Conservation (phyloP, 163 green algal genomes). For the Chlamydomonas reinhardtii region DNA sequence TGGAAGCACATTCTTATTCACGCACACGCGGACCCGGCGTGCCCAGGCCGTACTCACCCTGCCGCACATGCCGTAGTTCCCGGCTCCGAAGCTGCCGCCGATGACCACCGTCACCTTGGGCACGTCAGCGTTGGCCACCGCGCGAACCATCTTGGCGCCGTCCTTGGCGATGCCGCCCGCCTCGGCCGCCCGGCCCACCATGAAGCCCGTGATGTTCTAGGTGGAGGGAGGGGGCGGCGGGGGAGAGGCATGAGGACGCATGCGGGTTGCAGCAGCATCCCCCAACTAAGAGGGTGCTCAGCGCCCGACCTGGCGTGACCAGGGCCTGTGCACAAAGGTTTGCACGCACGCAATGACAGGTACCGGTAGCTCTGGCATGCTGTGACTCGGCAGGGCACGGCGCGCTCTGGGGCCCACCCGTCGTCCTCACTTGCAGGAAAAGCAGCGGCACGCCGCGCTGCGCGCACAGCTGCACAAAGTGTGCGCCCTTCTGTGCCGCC, state of each 20-base stretch:
- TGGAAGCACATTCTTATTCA: no score
- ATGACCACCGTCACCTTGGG: slow-evolving; percentile 94
- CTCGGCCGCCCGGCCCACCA: slow-evolving; percentile 92
- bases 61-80: slow-evolving; percentile 98
- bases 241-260: background rate
- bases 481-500: slow-evolving; percentile 90
- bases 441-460: slow-evolving; percentile 90
- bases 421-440: slow-evolving; percentile 84
- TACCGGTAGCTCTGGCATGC: no score
- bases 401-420: background rate
- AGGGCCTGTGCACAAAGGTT: no score
- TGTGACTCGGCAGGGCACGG: no score
- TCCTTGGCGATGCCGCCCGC: slow-evolving; percentile 95
- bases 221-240: background rate
- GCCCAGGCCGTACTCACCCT: background rate
- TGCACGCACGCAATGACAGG: no score
- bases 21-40: background rate
- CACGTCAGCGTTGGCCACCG: slow-evolving; percentile 85
- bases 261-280: no score
- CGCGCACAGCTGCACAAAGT: slow-evolving; percentile 91
- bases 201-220: slow-evolving; percentile 85
- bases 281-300: no score
- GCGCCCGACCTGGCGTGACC: no score
- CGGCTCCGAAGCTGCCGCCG: slow-evolving; percentile 90
- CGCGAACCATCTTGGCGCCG: slow-evolving; percentile 96